Conservation (phyloP, 2,329 filamentous ascomycete species). For the Aspergillus tubingensis region DNA sequence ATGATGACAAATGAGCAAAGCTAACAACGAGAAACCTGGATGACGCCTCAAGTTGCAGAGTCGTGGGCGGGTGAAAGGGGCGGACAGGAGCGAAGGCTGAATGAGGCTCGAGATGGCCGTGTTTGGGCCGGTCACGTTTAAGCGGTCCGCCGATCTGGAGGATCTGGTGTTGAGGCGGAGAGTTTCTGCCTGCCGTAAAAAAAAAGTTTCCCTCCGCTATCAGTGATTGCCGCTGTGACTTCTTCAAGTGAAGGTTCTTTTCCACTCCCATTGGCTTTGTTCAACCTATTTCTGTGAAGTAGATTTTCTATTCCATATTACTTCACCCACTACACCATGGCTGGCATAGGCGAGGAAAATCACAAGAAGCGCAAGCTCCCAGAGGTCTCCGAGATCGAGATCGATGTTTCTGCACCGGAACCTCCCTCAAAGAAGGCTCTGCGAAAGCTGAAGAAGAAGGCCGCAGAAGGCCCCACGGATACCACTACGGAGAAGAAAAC, state of each 20-base stretch:
- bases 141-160: conserved; percentile 15
- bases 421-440: conserved; percentile 93
- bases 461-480: conserved; percentile 21
- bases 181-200: conserved; percentile 35
- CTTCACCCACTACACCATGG: conserved; percentile 25
- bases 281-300: neutral
- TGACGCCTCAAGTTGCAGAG: neutral
- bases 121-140: conserved; percentile 11
- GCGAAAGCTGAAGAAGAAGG: conserved; percentile 78
- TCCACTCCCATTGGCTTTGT: neutral
- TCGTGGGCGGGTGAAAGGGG: neutral
- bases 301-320: neutral
- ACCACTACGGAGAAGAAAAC: conserved; percentile 41
- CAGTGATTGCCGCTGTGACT: neutral
- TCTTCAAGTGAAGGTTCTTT: neutral
- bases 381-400: conserved; percentile 69
- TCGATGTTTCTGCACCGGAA: conserved; percentile 85
- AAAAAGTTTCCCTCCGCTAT: conserved; percentile 19
- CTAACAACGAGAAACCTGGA: neutral
- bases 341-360: conserved; percentile 28
- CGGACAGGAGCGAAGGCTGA: neutral
- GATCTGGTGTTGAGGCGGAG: conserved; percentile 24
- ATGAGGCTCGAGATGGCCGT: conserved; percentile 6
- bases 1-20: conserved; percentile 24
- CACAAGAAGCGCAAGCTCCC: conserved; percentile 71